These are phyloP conservation scores for Nepenthes mirabilis DNA, from an alignment of 148 eudicot genomes.

Conservation along the genomic window DNA sequence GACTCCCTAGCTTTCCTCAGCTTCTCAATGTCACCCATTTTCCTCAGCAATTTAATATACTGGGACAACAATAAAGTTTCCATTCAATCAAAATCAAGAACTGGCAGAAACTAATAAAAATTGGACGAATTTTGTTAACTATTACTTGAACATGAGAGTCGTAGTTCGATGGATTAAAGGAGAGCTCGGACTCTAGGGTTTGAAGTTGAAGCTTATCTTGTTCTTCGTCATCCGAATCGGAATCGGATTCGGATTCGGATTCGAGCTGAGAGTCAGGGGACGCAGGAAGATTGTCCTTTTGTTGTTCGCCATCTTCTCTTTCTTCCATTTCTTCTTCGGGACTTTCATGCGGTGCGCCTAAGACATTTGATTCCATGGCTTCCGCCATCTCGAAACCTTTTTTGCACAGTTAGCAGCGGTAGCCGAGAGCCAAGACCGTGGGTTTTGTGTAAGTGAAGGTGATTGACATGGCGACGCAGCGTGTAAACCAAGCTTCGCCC, in stretches of 20 bases:
- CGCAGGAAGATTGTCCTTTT: background rate
- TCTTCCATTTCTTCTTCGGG: too few species aligned
- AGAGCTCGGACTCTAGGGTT: constrained; percentile 61
- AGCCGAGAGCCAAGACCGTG: too few species aligned
- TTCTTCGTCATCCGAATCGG: constrained; percentile 52
- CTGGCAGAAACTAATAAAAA: background rate
- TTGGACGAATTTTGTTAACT: background rate
- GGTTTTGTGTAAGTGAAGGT: too few species aligned
- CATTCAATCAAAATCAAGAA: background rate
- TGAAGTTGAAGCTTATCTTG: constrained; percentile 34
- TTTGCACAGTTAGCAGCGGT: too few species aligned
- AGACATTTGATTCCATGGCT: too few species aligned
- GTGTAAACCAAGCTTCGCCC: too few species aligned
- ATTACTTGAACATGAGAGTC: constrained; percentile 67
- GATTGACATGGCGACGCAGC: too few species aligned
- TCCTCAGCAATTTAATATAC: constrained; percentile 73
- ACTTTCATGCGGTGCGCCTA: too few species aligned
- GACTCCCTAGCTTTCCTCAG: constrained; percentile 75
- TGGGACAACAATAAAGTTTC: constrained; percentile 6
- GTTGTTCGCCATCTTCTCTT: too few species aligned
- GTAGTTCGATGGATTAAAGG: constrained; percentile 48
- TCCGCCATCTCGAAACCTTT: too few species aligned
- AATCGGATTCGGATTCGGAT: constrained; percentile 28
- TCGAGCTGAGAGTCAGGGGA: constrained; percentile 2
- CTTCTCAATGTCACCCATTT: constrained; percentile 78